Percentiles rank a stretch among this genome's conserved stretches.
phyloP scores from a whole-genome alignment of 164 flowering plant species.

The Berberis thunbergii region DNA sequence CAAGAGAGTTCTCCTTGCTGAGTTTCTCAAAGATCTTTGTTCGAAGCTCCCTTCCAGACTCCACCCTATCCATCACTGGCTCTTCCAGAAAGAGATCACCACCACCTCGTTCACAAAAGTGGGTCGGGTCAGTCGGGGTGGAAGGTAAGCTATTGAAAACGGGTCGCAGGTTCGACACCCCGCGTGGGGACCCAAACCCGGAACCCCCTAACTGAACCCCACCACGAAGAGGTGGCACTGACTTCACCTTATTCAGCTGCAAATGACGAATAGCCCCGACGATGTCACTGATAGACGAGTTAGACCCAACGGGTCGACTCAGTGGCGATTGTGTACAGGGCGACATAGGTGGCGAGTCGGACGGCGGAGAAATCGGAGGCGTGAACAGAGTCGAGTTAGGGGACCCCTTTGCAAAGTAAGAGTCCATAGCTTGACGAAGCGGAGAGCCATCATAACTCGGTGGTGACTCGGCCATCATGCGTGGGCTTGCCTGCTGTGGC shows the following conservation, averaged over 20 bases:
- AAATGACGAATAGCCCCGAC: constrained; percentile 44
- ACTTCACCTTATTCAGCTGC: constrained; percentile 50
- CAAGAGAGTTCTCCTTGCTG: constrained; percentile 53
- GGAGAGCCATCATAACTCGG: constrained; percentile 49
- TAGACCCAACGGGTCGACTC: constrained; percentile 30
- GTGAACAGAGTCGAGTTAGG: constrained; percentile 26
- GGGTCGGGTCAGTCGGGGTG: constrained; percentile 41
- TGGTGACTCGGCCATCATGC: constrained; percentile 10
- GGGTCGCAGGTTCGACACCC: constrained; percentile 27
- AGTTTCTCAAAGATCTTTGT: constrained; percentile 53
- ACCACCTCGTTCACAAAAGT: constrained; percentile 18
- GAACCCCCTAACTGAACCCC: constrained; percentile 9
- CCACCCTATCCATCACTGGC: constrained; percentile 65
- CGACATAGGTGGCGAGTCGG: constrained; percentile 46
- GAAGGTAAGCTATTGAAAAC: constrained; percentile 51
- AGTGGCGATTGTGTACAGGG: constrained; percentile 26
- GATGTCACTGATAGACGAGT: constrained; percentile 37
- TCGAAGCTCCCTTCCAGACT: constrained; percentile 63
- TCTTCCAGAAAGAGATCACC: constrained; percentile 23
- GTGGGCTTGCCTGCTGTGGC: constrained; percentile 28
- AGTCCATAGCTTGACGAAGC: constrained; percentile 29
- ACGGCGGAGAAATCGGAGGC: constrained; percentile 35
- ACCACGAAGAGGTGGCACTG: constrained; percentile 32
- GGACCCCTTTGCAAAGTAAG: constrained; percentile 16
- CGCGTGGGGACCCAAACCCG: constrained; percentile 29